These are phyloP conservation scores for Nectriaceae sp. DNA, from an alignment of 2,329 filamentous ascomycete species.

Conservation along the genomic window DNA sequence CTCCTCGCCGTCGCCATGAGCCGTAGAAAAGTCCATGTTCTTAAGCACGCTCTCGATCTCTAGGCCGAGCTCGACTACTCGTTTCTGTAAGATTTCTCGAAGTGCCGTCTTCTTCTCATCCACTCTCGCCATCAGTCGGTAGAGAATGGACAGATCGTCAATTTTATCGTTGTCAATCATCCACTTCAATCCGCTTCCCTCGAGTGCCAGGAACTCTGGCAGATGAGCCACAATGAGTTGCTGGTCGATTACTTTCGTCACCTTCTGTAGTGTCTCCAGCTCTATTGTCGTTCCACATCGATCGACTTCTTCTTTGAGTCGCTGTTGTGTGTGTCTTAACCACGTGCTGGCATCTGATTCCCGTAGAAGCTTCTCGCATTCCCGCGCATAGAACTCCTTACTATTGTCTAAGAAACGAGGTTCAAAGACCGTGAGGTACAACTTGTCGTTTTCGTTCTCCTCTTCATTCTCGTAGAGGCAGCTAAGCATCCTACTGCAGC, in stretches of 20 bases:
- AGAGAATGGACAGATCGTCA: slow-evolving; percentile 79
- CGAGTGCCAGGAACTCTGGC: slow-evolving; percentile 78
- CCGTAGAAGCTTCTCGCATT: slow-evolving; percentile 73
- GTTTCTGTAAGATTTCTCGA: slow-evolving; percentile 68
- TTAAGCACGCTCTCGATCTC: slow-evolving; percentile 75
- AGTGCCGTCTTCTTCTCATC: slow-evolving; percentile 73
- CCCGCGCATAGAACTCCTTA: slow-evolving; percentile 70
- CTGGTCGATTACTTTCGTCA: slow-evolving; percentile 75
- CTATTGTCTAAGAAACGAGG: slow-evolving; percentile 73
- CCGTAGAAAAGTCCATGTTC: slow-evolving; percentile 54
- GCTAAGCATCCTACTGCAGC: slow-evolving; percentile 88
- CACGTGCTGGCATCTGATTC: slow-evolving; percentile 82
- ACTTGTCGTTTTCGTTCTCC: slow-evolving; percentile 75
- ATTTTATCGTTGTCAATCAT: slow-evolving; percentile 92
- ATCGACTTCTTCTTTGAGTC: slow-evolving; percentile 78
- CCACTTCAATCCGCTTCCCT: slow-evolving; percentile 77
- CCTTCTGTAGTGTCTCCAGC: slow-evolving; percentile 68
- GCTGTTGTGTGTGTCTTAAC: slow-evolving; percentile 72
- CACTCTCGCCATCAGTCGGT: slow-evolving; percentile 75
- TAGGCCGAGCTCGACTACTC: slow-evolving; percentile 76
- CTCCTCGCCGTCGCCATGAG: slow-evolving; percentile 46
- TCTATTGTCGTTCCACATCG: slow-evolving; percentile 84
- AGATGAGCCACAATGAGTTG: slow-evolving; percentile 79
- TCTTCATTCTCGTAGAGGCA: slow-evolving; percentile 79
- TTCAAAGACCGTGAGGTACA: slow-evolving; percentile 86